Conservation (phyloP, 2,329 filamentous ascomycete species). For the Didymella pinodella region DNA sequence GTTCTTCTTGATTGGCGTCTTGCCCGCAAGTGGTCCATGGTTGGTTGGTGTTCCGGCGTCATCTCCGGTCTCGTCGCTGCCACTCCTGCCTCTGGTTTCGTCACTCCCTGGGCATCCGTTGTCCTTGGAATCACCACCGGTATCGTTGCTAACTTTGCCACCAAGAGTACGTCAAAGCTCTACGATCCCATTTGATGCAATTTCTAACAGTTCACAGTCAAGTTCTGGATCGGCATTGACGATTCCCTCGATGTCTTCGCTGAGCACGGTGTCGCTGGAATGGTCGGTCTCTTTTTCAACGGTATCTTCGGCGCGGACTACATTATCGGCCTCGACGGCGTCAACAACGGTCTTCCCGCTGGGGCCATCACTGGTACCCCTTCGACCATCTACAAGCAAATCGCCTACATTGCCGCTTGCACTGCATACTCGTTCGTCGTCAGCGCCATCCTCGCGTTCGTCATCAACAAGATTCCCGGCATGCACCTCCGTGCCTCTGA, state of each 20-base stretch:
- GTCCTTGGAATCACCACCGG: constrained; percentile 68
- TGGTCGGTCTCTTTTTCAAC: constrained; percentile 80
- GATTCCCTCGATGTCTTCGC: constrained; percentile 92
- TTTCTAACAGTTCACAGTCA: constrained; percentile 57
- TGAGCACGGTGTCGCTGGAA: constrained; percentile 85
- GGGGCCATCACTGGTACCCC: constrained; percentile 80
- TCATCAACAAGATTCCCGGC: constrained; percentile 77
- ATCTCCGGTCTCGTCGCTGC: constrained; percentile 89
- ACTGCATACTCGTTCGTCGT: constrained; percentile 76
- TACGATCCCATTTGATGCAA: neutral
- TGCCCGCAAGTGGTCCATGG: constrained; percentile 92
- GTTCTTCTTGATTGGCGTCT: constrained; percentile 94
- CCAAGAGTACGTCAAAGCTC: constrained; percentile 72
- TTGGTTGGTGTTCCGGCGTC: constrained; percentile 89
- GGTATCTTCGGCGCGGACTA: constrained; percentile 78
- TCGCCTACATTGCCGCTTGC: constrained; percentile 75
- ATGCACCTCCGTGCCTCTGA: constrained; percentile 81
- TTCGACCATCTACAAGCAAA: constrained; percentile 77
- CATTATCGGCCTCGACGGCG: constrained; percentile 77
- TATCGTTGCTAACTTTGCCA: constrained; percentile 81
- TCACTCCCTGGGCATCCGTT: constrained; percentile 71
- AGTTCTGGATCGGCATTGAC: constrained; percentile 80
- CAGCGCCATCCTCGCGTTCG: constrained; percentile 75
- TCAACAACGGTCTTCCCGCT: constrained; percentile 67
- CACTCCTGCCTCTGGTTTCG: constrained; percentile 82